A percentile compares a stretch with the other conserved stretches of the same genome.
phyloP scores from a whole-genome alignment of 768 basidiomycete species.

The Tulasnella sp. region DNA sequence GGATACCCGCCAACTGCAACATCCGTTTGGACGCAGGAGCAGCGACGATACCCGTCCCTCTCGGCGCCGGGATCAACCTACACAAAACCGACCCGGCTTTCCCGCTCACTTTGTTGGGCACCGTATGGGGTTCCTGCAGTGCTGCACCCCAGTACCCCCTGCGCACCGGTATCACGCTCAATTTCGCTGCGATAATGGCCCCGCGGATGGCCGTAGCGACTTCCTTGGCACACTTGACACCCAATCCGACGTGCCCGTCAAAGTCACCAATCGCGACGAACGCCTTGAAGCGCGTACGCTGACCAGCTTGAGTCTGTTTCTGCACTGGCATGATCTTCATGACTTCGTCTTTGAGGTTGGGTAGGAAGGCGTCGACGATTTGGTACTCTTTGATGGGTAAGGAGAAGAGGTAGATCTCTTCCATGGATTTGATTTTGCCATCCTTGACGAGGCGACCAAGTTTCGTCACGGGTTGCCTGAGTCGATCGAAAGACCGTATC shows the following conservation, averaged over 20 bases:
- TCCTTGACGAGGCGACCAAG: conserved; percentile 98
- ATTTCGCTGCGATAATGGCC: conserved; percentile 97
- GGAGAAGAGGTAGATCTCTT: conserved; percentile 99
- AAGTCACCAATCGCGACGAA: conserved; percentile 99
- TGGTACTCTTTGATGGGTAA: conserved; percentile 99
- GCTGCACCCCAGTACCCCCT: conserved; percentile 99
- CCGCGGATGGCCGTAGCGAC: conserved; percentile 99
- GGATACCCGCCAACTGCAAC: conserved; percentile 92
- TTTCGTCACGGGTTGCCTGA: conserved; percentile 94
- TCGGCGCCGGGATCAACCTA: conserved; percentile 93
- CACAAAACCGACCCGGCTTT: conserved; percentile 99
- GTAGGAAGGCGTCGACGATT: conserved; percentile 98
- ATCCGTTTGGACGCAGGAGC: conserved; percentile 95
- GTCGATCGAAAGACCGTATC: not conserved
- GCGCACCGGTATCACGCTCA: conserved; percentile 94
- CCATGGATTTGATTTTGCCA: conserved; percentile 99
- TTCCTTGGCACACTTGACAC: conserved; percentile 99
- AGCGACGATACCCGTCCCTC: conserved; percentile 98
- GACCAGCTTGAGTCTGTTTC: conserved; percentile 99
- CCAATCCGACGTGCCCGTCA: conserved; percentile 97
- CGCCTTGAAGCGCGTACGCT: conserved; percentile 99
- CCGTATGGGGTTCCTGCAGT: conserved; percentile 97
- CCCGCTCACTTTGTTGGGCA: conserved; percentile 95
- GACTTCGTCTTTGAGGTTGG: conserved; percentile 98
- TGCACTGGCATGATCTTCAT: conserved; percentile 99